These are phyloP conservation scores for Pichia cephalocereana DNA, from an alignment of 805 yeast genomes.

Conservation along the genomic window DNA sequence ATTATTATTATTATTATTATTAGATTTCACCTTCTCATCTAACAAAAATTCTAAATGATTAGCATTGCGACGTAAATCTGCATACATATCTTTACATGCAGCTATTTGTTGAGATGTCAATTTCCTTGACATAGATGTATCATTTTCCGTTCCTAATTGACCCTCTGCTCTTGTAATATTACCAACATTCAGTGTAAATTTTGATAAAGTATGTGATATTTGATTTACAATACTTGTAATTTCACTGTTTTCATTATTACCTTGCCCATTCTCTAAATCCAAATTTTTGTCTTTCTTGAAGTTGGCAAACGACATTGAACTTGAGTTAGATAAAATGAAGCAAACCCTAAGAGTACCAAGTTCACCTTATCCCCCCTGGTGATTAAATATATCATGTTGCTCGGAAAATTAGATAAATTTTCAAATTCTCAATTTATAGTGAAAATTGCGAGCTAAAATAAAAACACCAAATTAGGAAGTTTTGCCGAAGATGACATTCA, in stretches of 20 bases:
- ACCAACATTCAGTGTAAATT: neutral
- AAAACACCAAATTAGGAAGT: no score
- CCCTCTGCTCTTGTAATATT: neutral
- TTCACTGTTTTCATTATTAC: neutral
- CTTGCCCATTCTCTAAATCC: neutral
- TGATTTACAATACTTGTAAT: neutral
- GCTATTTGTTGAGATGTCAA: neutral
- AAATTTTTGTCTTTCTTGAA: neutral
- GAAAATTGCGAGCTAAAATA: no score
- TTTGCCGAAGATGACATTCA: no score
- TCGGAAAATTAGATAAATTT: no score
- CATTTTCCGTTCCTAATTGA: neutral
- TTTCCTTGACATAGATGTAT: neutral
- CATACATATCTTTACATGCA: neutral
- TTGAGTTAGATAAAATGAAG: no score
- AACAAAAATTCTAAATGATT: neutral
- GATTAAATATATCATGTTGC: no score
- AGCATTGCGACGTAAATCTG: neutral
- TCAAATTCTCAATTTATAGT: no score
- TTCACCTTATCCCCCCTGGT: no score
- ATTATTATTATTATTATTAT: neutral
- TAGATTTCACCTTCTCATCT: neutral
- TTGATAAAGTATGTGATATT: neutral
- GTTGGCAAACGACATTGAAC: conserved; percentile 3
- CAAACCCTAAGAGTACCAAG: no score